Percentiles rank a stretch among this genome's conserved stretches.
Conservation (phyloP, 2,329 filamentous ascomycete species). For the Aureobasidium mangrovei region DNA sequence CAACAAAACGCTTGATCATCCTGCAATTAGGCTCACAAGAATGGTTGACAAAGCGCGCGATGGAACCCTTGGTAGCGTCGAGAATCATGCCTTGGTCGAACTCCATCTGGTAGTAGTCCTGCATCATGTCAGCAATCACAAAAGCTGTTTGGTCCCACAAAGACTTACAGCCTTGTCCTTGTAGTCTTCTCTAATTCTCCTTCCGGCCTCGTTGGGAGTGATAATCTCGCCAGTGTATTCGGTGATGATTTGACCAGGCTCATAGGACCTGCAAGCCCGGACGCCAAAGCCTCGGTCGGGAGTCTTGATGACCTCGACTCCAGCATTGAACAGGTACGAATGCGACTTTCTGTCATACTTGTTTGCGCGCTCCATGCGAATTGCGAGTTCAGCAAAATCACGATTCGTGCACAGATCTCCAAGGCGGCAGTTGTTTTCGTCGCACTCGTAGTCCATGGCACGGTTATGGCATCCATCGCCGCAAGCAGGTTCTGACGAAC, state of each 20-base stretch:
- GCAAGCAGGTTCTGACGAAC: conserved; percentile 60
- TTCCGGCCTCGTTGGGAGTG: conserved; percentile 85
- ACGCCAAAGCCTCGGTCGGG: conserved; percentile 82
- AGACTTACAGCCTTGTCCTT: conserved; percentile 76
- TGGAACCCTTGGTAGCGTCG: conserved; percentile 89
- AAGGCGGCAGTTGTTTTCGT: conserved; percentile 77
- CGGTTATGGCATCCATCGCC: conserved; percentile 87
- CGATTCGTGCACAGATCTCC: conserved; percentile 78
- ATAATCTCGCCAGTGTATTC: conserved; percentile 98
- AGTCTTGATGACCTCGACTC: conserved; percentile 92
- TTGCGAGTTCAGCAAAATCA: conserved; percentile 70
- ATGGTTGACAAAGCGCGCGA: conserved; percentile 96
- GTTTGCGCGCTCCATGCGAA: conserved; percentile 51
- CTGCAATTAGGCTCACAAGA: conserved; percentile 87
- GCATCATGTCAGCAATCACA: conserved; percentile 8
- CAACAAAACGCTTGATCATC: conserved; percentile 97
- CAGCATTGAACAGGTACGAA: conserved; percentile 80
- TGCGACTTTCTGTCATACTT: conserved; percentile 13
- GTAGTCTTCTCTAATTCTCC: conserved; percentile 87
- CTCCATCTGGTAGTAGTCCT: conserved; percentile 98
- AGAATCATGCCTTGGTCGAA: conserved; percentile 99
- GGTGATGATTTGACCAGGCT: conserved; percentile 89
- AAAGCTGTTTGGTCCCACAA: neutral
- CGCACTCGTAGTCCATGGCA: conserved; percentile 96
- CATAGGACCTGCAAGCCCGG: conserved; percentile 78